Conservation (phyloP, 129 eudicot species). For the Heracleum sosnowskyi region DNA sequence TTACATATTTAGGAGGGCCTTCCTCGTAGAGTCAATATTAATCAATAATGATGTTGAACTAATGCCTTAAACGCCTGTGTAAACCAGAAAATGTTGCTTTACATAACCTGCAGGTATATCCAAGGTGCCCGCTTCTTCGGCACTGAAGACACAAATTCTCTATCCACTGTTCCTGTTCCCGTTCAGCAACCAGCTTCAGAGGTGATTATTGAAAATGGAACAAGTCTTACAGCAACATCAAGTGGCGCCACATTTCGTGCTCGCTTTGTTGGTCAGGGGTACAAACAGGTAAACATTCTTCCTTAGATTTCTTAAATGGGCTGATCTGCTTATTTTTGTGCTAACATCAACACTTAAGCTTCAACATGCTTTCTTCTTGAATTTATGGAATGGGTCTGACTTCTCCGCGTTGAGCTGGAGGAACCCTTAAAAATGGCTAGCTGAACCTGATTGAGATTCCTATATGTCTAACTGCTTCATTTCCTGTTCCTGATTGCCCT, state of each 20-base stretch:
- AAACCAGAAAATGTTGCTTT: neutral
- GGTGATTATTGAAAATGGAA: conserved; percentile 18
- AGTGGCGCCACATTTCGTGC: conserved; percentile 51
- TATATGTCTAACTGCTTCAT: neutral
- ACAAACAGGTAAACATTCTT: conserved; percentile 63
- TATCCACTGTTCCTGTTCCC: conserved; percentile 21
- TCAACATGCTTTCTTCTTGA: too few species aligned
- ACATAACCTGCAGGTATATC: conserved; percentile 45
- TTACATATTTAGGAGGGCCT: neutral
- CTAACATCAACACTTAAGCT: too few species aligned
- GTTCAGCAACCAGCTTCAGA: conserved; percentile 41
- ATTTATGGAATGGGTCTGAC: too few species aligned
- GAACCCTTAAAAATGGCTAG: neutral
- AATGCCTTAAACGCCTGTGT: neutral
- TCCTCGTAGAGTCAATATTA: neutral
- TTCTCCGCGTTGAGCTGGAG: neutral
- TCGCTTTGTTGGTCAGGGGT: conserved; percentile 89
- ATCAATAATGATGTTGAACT: neutral
- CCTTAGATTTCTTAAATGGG: neutral
- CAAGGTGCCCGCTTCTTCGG: conserved; percentile 63
- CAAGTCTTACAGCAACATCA: conserved; percentile 29
- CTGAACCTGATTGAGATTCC: neutral
- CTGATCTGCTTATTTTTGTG: too few species aligned
- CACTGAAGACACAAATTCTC: conserved; percentile 22
- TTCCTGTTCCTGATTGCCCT: neutral